Evolutionary conservation across 1,284 basidiomycete genomes (phyloP), one percentile per base, ranked within the genome.

Genomic region (Moesziomyces sp.): DNA sequence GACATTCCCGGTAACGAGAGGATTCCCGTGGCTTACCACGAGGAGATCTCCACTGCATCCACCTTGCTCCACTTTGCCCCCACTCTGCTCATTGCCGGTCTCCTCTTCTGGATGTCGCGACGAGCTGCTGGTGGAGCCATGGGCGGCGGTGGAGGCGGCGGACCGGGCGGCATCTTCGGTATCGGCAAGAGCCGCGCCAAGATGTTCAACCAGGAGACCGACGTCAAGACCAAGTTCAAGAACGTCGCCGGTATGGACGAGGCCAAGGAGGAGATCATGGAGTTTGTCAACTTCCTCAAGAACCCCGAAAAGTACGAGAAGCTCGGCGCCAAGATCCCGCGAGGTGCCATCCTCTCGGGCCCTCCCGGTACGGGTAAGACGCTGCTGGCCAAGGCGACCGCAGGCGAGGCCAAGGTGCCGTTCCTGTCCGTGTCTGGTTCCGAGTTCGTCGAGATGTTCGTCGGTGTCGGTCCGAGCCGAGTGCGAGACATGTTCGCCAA

Each of bases 401-500:
- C 97, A 3, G 96, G 96, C 53, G 96, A 99, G 86, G 96, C 96
- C 10, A 92, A 90, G 50, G 96, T 98, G 3, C 96, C 96, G 43
- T 99, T 99, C 90, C 88, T 98, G 58, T 97, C 94, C 26, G 96
- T 99, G 43, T 98, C 96, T 46, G 96, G 97, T 58, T 98, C 96
- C 58, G 97, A 99, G 85, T 99, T 99, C 82, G 94, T 99, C 70
- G 97, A 99, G 86, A 98, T 99, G 94, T 99, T 99, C 84, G 97
- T 99, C 73, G 96, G 96, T 87, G 97, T 99, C 59, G 96, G 96
- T 78, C 94, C 96, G 3, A 97, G 94, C 13, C 91, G 97, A 77
- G 97, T 99, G 14, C 91, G 96, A 56, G 96, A 99, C 86, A 90
- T 99, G 57, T 99, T 99, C 84, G 92, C 94, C 30, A 94, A 91